Conservation (phyloP, 345 rosid species). For the Eucalyptus grandis region DNA sequence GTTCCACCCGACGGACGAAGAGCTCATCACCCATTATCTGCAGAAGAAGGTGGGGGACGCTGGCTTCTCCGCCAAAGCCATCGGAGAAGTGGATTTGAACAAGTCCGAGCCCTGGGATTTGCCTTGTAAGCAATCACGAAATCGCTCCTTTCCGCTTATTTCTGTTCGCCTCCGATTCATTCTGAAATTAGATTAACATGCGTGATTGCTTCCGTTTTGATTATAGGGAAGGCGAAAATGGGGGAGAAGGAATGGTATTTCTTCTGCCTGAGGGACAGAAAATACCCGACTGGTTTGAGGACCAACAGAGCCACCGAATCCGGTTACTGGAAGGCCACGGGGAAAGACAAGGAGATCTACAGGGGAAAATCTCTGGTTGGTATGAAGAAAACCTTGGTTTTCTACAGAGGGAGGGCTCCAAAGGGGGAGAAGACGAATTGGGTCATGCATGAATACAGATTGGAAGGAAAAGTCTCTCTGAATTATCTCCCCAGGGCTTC, state of each 20-base stretch:
- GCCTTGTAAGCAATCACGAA: conserved; percentile 40
- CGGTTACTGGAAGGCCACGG: conserved; percentile 97
- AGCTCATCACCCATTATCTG: conserved; percentile 76
- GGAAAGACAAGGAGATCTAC: conserved; percentile 81
- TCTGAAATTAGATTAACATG: neutral
- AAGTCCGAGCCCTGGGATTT: conserved; percentile 98
- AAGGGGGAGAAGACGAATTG: conserved; percentile 77
- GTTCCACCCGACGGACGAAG: conserved; percentile 96
- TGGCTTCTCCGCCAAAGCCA: conserved; percentile 53
- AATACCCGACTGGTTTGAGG: conserved; percentile 82
- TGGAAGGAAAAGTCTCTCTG: conserved; percentile 65
- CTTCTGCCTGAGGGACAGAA: conserved; percentile 81
- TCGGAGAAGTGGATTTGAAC: conserved; percentile 92
- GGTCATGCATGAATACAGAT: conserved; percentile 89
- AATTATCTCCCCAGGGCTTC: conserved; percentile 73
- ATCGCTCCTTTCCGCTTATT: neutral
- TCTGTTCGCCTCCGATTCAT: neutral
- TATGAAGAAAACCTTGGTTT: conserved; percentile 92
- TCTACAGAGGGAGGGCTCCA: conserved; percentile 89
- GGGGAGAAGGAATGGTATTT: conserved; percentile 97
- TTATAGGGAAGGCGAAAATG: conserved; percentile 85
- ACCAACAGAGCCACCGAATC: conserved; percentile 87
- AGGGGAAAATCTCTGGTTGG: conserved; percentile 70
- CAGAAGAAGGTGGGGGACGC: conserved; percentile 55
- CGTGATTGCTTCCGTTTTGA: neutral